Evolutionary conservation across 176 grass and related monocot species (phyloP), one percentile per base, ranked within the genome.

Genomic region (Musa itinerans): DNA sequence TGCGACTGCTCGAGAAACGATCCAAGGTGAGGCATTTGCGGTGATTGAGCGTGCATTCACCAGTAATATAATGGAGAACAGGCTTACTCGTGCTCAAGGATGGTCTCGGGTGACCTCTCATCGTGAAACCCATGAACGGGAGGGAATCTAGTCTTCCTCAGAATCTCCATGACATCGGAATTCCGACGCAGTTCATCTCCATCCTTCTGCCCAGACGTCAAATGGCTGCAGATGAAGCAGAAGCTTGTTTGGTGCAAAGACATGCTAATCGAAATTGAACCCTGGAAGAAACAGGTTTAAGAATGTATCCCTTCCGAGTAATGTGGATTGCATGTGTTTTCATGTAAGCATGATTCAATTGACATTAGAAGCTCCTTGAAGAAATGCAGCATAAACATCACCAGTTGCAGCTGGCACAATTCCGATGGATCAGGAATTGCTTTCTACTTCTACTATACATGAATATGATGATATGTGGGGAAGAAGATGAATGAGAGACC

Each of bases 191-290:
- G 61, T 75, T 98, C 94, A 69, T 98, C 94, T 57, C 94, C 94
- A 53, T 98, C 94, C 81, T 98, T 98, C 86, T 98, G 90, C 21
- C 94, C 94, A 1, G 94, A 98, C 0, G 94, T 98, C 88, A 98
- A 92, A 78, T 98, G 94, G 78, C 94, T 91, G 91, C 94, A 98
- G 84, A 98, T 86, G 79, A 98, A 98, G 94, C 94, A 98, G 90
- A 98, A 91, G 88, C 94, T 98, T 82, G 94, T 98, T 93, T 98
- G 94, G 84, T 98, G 94, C 86, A 98, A 89, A 80, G 88, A 87
- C 94, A 98, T 89, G 94, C 94, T 98, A 87, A 98, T 90, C 4
- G 94, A 93, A 91, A 98, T 98, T 22, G 94, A 98, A 71, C 94
- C 94, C 94, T 98, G 94, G 73, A 70, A 70, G 34, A 70, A 70